These are phyloP conservation scores for Salicornia ramosissima DNA, from an alignment of 148 eudicot species.

Conservation along the genomic window DNA sequence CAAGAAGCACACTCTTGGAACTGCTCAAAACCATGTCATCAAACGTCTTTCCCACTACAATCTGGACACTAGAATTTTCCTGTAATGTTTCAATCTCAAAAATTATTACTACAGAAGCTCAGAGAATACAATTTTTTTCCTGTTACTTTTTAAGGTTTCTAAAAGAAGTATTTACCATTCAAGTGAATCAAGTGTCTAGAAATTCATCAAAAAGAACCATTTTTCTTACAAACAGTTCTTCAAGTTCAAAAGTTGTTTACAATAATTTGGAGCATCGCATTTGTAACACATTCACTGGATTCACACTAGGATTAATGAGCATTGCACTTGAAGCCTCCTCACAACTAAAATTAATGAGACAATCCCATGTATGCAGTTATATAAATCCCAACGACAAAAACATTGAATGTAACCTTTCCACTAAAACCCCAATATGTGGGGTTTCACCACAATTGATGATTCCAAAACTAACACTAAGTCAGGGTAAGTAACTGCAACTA, in stretches of 20 bases:
- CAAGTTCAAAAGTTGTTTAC: no score
- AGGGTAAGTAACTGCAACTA: background rate
- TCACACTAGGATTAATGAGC: background rate
- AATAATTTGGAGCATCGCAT: background rate
- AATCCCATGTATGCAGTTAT: background rate
- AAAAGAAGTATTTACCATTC: background rate
- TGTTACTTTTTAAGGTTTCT: background rate
- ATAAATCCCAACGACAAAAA: background rate
- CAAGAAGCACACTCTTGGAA: conserved; percentile 62
- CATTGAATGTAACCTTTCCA: background rate
- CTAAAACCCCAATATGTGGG: background rate
- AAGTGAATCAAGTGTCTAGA: background rate
- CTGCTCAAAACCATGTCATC: conserved; percentile 62
- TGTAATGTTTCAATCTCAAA: conserved; percentile 34
- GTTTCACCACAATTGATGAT: background rate
- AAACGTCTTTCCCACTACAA: conserved; percentile 85
- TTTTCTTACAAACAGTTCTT: no score
- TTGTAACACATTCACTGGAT: background rate
- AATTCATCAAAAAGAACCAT: no score
- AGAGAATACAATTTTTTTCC: background rate
- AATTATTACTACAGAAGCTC: background rate
- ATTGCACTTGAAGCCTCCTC: background rate
- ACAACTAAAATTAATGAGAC: background rate
- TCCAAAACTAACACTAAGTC: background rate
- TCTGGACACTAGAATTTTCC: conserved; percentile 53